Base-by-base conservation (phyloP, 345 rosid genomes). In the Conringia planisiliqua region DNA sequence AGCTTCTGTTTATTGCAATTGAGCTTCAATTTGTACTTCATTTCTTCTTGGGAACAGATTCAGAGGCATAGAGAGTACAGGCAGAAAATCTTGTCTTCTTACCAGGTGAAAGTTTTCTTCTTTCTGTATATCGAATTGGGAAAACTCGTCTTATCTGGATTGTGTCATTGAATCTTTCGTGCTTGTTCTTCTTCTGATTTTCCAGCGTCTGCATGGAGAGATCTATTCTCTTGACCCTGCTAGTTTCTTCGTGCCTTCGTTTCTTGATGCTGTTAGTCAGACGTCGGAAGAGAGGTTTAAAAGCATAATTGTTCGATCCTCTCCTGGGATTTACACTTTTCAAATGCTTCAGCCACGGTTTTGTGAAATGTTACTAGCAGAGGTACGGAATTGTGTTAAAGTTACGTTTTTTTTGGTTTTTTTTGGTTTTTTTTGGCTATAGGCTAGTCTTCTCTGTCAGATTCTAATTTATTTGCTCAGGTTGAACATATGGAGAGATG, bases 401-500 rank as follows among this genome's bases (percentile, higher is more conserved):
- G 48, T 77, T 68, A 26, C 20, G 27, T 64, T 85, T 82, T 86
- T n/a, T n/a, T n/a, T n/a, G n/a, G n/a, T n/a, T n/a, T n/a, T n/a
- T n/a, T n/a, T 76, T 1, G 0, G 38, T 46, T 63, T 71, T 66
- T 6, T 57, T 75, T 86, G 66, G 26, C 7, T 13, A 5, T 63
- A 51, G 68, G 16, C 52, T 35, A 22, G 55, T 54, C 20, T 26
- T 74, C 40, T 54, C 16, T 32, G 56, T 22, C 16, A 40, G 22
- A 11, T 30, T 46, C 29, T 83, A 66, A 73, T 84, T 83, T 38
- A 10, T 13, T 51, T 38, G 69, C 78, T 80, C 73, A 95, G 98
- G 96, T 95, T 70, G 93, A 90, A 43, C 84, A 89, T 84, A 89
- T 92, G 80, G 96, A 89, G 81, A 86, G 75, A 72, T 96, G 99